These are phyloP conservation scores for Globisporangium middletonii DNA, from an alignment of 352 stramenopile species.

Conservation along the genomic window DNA sequence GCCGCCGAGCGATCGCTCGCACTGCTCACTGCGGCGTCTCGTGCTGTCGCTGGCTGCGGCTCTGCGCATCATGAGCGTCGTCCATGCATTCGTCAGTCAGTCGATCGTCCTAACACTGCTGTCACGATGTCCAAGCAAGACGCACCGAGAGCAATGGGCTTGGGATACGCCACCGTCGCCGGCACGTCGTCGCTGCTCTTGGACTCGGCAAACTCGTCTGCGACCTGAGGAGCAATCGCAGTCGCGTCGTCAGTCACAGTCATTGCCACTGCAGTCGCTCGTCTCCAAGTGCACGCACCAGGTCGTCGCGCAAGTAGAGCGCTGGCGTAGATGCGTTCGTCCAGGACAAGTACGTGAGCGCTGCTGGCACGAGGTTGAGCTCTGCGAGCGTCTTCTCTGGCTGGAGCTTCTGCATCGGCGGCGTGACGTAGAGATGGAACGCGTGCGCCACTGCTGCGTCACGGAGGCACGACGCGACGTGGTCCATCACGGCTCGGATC, in stretches of 20 bases:
- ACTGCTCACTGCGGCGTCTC: conserved; percentile 6
- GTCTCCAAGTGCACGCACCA: conserved; percentile 25
- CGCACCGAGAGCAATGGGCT: conserved; percentile 37
- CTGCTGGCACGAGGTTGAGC: conserved; percentile 71
- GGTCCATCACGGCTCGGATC: conserved; percentile 57
- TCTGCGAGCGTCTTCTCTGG: conserved; percentile 52
- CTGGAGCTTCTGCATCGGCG: conserved; percentile 59
- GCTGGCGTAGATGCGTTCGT: conserved; percentile 14
- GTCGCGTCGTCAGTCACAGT: background rate
- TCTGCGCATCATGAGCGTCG: conserved; percentile 13
- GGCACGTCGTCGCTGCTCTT: conserved; percentile 26
- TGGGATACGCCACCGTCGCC: conserved; percentile 33
- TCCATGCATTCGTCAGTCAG: background rate
- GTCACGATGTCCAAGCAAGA: background rate
- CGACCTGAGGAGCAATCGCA: conserved; percentile 15
- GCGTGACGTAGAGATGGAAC: conserved; percentile 81
- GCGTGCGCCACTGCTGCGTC: conserved; percentile 12
- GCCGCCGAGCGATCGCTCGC: conserved; percentile 20
- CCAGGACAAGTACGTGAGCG: conserved; percentile 76
- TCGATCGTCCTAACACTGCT: background rate
- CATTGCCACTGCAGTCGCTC: background rate
- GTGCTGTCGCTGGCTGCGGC: conserved; percentile 11
- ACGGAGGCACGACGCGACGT: conserved; percentile 51
- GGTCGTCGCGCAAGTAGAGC: conserved; percentile 54
- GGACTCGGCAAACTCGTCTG: conserved; percentile 26